Evolutionary conservation across 441 rosid species (phyloP).

Genomic region (Populus hybrid): DNA sequence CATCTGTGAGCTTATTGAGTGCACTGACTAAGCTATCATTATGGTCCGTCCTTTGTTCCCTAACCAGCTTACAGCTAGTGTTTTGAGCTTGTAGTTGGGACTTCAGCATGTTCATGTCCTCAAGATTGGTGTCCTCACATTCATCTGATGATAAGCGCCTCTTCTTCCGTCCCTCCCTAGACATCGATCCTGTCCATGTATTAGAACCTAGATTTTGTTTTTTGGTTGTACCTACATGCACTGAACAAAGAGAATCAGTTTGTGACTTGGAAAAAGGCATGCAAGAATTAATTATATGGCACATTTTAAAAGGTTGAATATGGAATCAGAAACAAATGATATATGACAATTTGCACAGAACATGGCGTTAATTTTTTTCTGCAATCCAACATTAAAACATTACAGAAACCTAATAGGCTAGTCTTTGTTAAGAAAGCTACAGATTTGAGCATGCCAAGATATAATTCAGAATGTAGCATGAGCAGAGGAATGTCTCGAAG

Average conservation of each 20-base stretch:
- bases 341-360: not conserved
- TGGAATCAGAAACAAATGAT: not conserved
- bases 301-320: not conserved
- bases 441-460: not conserved
- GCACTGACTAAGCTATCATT: slow-evolving; percentile 49
- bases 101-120: slow-evolving; percentile 49
- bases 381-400: not conserved
- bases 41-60: slow-evolving; percentile 63
- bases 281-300: not conserved
- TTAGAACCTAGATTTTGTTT: slow-evolving; percentile 33
- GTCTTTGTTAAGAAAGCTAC: not conserved
- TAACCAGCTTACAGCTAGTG: slow-evolving; percentile 47
- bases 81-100: slow-evolving; percentile 74
- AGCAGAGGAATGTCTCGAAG: not conserved
- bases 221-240: slow-evolving; percentile 31
- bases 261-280: not conserved
- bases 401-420: not conserved
- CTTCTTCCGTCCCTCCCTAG: slow-evolving; percentile 50
- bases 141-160: slow-evolving; percentile 31
- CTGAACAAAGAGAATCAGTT: not conserved
- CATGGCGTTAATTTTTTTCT: too few species aligned
- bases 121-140: slow-evolving; percentile 29
- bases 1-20: slow-evolving; percentile 72
- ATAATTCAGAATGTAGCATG: not conserved
- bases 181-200: slow-evolving; percentile 43